Base-by-base conservation (phyloP, 345 rosid genomes). In the Gossypium anomalum region DNA sequence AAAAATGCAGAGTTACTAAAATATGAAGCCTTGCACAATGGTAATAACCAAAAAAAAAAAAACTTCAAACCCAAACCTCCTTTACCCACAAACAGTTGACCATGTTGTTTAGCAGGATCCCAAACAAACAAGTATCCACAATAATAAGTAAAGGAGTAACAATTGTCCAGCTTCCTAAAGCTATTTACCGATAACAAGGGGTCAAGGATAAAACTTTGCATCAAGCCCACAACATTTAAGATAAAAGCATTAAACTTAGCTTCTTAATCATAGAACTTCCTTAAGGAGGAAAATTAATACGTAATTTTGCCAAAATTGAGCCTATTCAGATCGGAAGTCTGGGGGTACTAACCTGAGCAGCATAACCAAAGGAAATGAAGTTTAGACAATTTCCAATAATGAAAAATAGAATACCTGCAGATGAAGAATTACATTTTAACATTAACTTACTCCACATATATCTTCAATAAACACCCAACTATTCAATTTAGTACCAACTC, bases 351-450 rank as follows among this genome's bases (percentile, higher is more conserved):
- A 95, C 99, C 99, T 95, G 99, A 73, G 99, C 99, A 88, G 99
- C 99, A 92, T 94, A 94, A 82, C 94, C 99, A 74, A 95, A 95
- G 7, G 99, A 95, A 85, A 95, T 87, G 83, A 95, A 95, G 84
- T 95, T 95, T 77, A 95, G 89, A 84, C 94, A 92, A 84, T 95
- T 95, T 80, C 99, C 99, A 65, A 95, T 76, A 78, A 95, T 69
- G 86, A 95, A 95, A 84, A 95, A 77, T 41, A 92, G 74, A 74
- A 95, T 81, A 80, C 98, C 99, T 95, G 86, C 86, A 89, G 57
- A 56, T 38, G 80, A 84, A 56, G 76, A 74, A 71, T 56, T 10
- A 72, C 43, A 75, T 70, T 68, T 77, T 71, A 71, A 69, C 38
- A 75, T 67, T 25, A 73, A 52, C 73, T 52, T 47, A 25, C 44